Base-by-base conservation (phyloP, 2,329 filamentous ascomycete species). In the Leptographium galeiforme region DNA sequence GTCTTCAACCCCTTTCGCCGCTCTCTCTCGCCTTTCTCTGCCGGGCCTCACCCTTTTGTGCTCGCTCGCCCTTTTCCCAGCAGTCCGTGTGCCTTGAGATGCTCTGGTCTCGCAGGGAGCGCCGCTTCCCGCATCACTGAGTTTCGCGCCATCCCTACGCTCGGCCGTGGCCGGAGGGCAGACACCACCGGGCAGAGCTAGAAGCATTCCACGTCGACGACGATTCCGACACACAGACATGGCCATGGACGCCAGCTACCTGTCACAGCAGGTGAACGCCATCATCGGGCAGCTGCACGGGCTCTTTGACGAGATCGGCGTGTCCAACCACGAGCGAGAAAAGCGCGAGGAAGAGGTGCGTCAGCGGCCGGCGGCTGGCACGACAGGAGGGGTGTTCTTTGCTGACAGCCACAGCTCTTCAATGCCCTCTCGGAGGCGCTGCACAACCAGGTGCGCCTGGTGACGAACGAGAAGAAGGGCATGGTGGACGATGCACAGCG, bases 301-400 rank as follows among this genome's bases (percentile, higher is more conserved):
- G 59, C 79, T 97, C 55, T 98, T 96, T 64, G 93, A 98, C 68
- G 91, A 98, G 66, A 98, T 98, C 64, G 93, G 93, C 55, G 87
- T 98, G n/a, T 81, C 91, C 33, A 82, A 74, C 63, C 89, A 95
- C 81, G 93, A 97, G 68, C 86, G 93, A 64, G 89, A 97, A 66
- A 77, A 81, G 50, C 79, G 93, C 63, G 91, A 97, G 67, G 80
- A 87, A 66, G 89, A 96, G 82, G 90, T 94, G 73, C 64, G 77
- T 63, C 50, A 19, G n/a, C 48, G 16, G 25, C 25, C 2, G 25
- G 25, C 25, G 25, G 25, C 5, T 4, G 14, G 2, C 2, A 14
- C 2, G 4, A 19, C 19, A 13, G 19, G 14, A 25, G 19, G 6
- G 5, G 30, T 33, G 4, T 18, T 10, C 25, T 32, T 12, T 55